Conservation (phyloP, 176 grass and related monocot genomes). For the Avena atlantica region DNA sequence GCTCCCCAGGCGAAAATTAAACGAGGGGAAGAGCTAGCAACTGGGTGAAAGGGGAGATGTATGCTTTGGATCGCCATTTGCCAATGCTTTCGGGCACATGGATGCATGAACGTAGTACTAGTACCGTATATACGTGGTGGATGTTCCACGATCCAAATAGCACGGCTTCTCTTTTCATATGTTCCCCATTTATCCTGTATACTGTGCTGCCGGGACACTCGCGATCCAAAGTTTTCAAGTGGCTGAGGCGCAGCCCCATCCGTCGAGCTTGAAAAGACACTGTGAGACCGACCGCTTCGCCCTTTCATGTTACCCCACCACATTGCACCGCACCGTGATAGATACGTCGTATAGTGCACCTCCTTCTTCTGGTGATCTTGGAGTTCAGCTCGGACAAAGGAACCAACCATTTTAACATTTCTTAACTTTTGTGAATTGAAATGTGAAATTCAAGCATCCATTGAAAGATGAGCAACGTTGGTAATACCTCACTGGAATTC, state of each 20-base stretch:
- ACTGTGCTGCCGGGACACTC: slow-evolving; percentile 30
- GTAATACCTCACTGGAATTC: neutral
- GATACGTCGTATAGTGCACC: no score
- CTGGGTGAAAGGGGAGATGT: slow-evolving; percentile 39
- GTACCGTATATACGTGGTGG: no score
- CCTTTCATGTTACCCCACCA: slow-evolving; percentile 1
- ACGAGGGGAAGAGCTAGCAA: neutral
- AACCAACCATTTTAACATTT: neutral
- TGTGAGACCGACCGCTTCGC: neutral
- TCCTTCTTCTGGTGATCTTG: neutral
- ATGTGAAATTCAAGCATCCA: neutral
- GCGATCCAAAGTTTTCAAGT: neutral
- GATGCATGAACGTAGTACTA: neutral
- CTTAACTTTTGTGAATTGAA: neutral
- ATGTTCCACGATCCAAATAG: slow-evolving; percentile 16
- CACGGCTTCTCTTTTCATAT: no score
- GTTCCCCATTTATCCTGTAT: slow-evolving; percentile 45
- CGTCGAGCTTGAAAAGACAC: neutral
- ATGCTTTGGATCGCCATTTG: neutral
- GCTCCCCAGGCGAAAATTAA: neutral
- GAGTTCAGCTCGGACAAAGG: neutral
- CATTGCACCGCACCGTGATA: no score
- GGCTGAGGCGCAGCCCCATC: neutral
- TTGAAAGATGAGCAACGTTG: neutral
- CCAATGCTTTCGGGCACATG: neutral